Evolutionary conservation across 2,329 filamentous ascomycete genomes (phyloP).

Genomic region (Teratosphaeria zuluensis): DNA sequence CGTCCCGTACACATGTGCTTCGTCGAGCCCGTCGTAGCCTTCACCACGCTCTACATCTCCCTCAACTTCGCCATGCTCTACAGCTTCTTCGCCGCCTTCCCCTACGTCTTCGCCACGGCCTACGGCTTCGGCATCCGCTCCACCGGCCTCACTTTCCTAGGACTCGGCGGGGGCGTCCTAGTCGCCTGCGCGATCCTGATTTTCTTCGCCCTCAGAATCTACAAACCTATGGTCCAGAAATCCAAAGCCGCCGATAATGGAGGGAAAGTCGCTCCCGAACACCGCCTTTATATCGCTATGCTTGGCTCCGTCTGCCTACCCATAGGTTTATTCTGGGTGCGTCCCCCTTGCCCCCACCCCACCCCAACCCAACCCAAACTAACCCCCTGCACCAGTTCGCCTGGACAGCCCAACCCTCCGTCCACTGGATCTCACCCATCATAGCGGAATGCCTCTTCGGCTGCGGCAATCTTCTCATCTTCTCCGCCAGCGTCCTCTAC

Average conservation of each 20-base stretch:
- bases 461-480: constrained; percentile 23
- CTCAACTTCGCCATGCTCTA: no score
- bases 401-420: constrained; percentile 26
- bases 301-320: constrained; percentile 16
- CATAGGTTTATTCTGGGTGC: constrained; percentile 24
- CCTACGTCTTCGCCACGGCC: constrained; percentile 50
- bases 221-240: constrained; percentile 9
- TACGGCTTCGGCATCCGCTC: constrained; percentile 73
- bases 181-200: constrained; percentile 34
- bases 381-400: constrained; percentile 26
- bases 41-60: no score
- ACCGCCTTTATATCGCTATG: constrained; percentile 27
- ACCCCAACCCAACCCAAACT: background rate
- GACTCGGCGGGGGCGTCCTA: constrained; percentile 58
- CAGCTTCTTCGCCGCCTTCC: constrained; percentile 11
- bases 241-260: constrained; percentile 22
- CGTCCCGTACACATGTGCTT: no score
- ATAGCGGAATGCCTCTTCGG: constrained; percentile 26
- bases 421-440: constrained; percentile 31
- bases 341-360: background rate
- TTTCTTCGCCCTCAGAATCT: constrained; percentile 28
- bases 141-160: constrained; percentile 65
- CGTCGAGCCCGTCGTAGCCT: no score
- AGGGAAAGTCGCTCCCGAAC: constrained; percentile 23
- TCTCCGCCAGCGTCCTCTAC: constrained; percentile 33